These are phyloP conservation scores for Adansonia digitata DNA, from an alignment of 345 rosid species.

Conservation along the genomic window DNA sequence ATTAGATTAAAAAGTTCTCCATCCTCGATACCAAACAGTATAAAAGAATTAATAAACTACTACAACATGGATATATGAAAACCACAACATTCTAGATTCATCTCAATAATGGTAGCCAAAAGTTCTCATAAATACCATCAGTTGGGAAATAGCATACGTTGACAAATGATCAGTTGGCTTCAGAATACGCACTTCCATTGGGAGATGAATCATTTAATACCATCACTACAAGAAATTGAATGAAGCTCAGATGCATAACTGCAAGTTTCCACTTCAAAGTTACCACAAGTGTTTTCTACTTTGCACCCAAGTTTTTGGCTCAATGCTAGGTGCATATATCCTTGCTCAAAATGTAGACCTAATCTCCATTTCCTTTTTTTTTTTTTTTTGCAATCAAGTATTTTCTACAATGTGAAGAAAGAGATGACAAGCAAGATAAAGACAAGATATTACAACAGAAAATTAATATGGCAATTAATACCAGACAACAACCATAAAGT, in stretches of 20 bases:
- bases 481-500: neutral
- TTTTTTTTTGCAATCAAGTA: neutral
- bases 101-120: neutral
- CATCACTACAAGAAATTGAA: too few relatives aligned
- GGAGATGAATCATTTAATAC: too few relatives aligned
- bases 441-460: neutral
- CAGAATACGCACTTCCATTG: too few relatives aligned
- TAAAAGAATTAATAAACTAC: neutral
- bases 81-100: neutral
- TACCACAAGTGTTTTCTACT: too few relatives aligned
- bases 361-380: neutral
- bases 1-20: too few relatives aligned
- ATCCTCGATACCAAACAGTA: neutral
- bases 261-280: too few relatives aligned
- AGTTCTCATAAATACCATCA: too few relatives aligned
- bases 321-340: neutral
- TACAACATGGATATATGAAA: neutral
- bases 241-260: too few relatives aligned
- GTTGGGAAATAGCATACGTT: too few relatives aligned
- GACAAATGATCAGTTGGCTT: too few relatives aligned
- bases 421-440: neutral
- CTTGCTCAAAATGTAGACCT: neutral
- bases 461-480: neutral
- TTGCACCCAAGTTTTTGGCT: too few relatives aligned
- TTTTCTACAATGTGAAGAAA: too few relatives aligned